Base-by-base conservation (phyloP, 768 basidiomycete species). In the Filobasidium wieringae region DNA sequence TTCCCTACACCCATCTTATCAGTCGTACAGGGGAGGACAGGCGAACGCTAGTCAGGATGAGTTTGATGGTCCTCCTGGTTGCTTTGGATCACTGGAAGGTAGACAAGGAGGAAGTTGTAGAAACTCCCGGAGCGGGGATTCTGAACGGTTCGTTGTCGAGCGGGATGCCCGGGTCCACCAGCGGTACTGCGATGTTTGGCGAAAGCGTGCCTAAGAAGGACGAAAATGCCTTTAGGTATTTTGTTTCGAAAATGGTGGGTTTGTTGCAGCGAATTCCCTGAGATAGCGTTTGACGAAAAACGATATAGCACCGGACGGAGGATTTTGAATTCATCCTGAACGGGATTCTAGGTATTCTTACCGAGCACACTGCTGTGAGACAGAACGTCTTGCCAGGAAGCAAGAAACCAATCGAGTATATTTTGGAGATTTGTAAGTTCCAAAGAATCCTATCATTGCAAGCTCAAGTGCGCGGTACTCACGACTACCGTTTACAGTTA, bases 1-100 rank as follows among this genome's bases (percentile, higher is more conserved):
- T 90, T 27, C 89, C 88, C 0, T 92, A 91, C 70, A 89, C 90
- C 64, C 88, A 92, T 69, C 79, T 90, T 8, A 84, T 90, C 17
- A 87, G 64, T 67, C 91, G 90, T 68, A 84, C 84, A n/a, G 88
- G 88, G 65, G 89, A 92, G 65, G 76, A 84, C 1, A 78, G 84
- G 66, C 79, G 81, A 4, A 83, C 79, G 14, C 80, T 93, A 43
- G 83, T 90, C 39, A 79, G 81, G 58, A 81, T 80, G 45, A 87
- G 82, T 59, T 74, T 92, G 50, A 89, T 90, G 72, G 80, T 85
- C 22, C 77, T 97, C 32, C 84, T 73, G 7, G 67, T 70, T 6
- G 72, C 72, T 17, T 53, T 74, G n/a, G 72, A 75, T 51, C 65
- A 72, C 54, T 58, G 65, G 60, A 58, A 62, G 19, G 67, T 66